A percentile compares a stretch with the other conserved stretches of the same genome.
Conservation (phyloP, 805 yeast genomes). For the Spathaspora gorwiae region DNA sequence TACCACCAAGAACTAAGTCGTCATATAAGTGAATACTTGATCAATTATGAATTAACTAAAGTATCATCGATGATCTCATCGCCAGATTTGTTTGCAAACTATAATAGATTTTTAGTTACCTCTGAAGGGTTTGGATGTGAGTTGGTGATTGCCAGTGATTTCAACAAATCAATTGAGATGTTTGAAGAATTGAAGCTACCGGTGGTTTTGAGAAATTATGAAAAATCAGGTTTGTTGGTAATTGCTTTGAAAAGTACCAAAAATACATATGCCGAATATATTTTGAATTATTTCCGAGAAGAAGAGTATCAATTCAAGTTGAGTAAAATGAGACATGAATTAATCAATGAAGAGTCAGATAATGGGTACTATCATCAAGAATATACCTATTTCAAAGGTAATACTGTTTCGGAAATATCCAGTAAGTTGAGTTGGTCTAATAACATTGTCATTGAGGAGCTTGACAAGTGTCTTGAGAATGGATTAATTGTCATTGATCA, state of each 20-base stretch:
- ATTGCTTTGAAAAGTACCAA: slow-evolving; percentile 20
- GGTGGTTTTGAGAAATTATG: slow-evolving; percentile 34
- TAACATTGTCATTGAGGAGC: slow-evolving; percentile 59
- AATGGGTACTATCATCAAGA: slow-evolving; percentile 14
- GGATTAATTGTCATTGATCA: slow-evolving; percentile 65
- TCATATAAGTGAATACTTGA: slow-evolving; percentile 70
- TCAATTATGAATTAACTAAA: slow-evolving; percentile 23
- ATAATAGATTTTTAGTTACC: slow-evolving; percentile 31
- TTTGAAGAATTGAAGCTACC: slow-evolving; percentile 61
- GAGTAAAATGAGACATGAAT: slow-evolving; percentile 15
- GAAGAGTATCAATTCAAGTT: slow-evolving; percentile 21
- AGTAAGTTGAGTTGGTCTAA: slow-evolving; percentile 60
- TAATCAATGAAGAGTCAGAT: slow-evolving; percentile 8
- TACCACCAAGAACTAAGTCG: slow-evolving; percentile 68
- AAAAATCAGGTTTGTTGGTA: slow-evolving; percentile 30
- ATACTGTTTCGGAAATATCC: slow-evolving; percentile 39
- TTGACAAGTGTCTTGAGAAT: slow-evolving; percentile 51
- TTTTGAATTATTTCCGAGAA: slow-evolving; percentile 18
- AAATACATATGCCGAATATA: slow-evolving; percentile 25
- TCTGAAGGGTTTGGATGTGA: slow-evolving; percentile 51
- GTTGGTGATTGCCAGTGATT: slow-evolving; percentile 65
- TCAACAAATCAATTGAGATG: slow-evolving; percentile 54
- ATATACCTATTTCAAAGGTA: slow-evolving; percentile 26
- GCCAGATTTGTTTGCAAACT: slow-evolving; percentile 40
- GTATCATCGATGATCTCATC: slow-evolving; percentile 35